A percentile compares a stretch with the other conserved stretches of the same genome.
These are phyloP conservation scores for Fusarium nodosum DNA, from an alignment of 2,329 filamentous ascomycete genomes.

Conservation along the genomic window DNA sequence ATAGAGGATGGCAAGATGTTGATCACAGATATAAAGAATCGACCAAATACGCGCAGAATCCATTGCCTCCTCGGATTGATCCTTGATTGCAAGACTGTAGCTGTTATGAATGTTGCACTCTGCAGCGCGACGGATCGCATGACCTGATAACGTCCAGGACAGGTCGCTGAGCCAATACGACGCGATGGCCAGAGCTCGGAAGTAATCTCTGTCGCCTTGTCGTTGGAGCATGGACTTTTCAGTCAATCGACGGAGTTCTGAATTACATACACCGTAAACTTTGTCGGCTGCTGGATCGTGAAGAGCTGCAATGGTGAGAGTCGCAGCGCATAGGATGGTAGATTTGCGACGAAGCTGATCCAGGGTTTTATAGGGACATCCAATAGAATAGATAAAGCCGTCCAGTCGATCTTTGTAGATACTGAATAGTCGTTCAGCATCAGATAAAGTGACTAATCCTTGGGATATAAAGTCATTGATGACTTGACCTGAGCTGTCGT, in stretches of 20 bases:
- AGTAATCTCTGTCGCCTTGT: constrained; percentile 61
- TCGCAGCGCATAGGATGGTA: constrained; percentile 66
- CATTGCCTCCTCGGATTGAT: constrained; percentile 59
- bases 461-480: constrained; percentile 55
- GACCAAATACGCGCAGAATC: constrained; percentile 73
- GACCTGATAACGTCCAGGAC: constrained; percentile 72
- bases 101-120: constrained; percentile 62
- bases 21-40: constrained; percentile 71
- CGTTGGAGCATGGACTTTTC: constrained; percentile 59
- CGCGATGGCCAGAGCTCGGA: constrained; percentile 71
- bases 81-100: constrained; percentile 56
- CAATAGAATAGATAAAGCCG: constrained; percentile 66
- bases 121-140: constrained; percentile 64
- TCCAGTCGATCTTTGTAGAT: constrained; percentile 66
- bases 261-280: constrained; percentile 61
- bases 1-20: constrained; percentile 72
- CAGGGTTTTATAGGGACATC: constrained; percentile 64
- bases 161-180: constrained; percentile 72
- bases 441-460: constrained; percentile 59
- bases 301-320: constrained; percentile 69
- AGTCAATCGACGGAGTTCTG: constrained; percentile 68
- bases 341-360: constrained; percentile 67
- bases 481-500: constrained; percentile 33
- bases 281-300: constrained; percentile 67
- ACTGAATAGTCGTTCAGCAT: constrained; percentile 65